A percentile compares a stretch with the other conserved stretches of the same genome.
phyloP scores from a whole-genome alignment of 164 flowering plant species.

The Stephania yunnanensis region DNA sequence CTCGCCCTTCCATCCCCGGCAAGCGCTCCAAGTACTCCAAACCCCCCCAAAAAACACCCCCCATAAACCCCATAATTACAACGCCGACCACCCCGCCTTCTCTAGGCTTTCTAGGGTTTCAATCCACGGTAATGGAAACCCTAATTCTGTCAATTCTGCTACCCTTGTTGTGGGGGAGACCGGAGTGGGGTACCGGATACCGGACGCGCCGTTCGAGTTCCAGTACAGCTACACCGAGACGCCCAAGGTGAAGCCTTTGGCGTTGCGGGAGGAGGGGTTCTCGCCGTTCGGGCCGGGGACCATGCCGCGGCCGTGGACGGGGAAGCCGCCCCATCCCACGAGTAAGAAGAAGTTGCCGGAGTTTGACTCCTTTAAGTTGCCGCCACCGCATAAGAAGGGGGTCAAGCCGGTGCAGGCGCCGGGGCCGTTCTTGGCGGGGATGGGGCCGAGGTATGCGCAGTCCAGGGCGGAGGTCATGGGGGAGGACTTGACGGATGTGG shows the following conservation, averaged over 20 bases:
- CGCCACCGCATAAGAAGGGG: constrained; percentile 75
- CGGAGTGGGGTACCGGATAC: constrained; percentile 55
- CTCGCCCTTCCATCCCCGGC: constrained; percentile 70
- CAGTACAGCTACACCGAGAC: constrained; percentile 30
- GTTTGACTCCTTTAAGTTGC: constrained; percentile 66
- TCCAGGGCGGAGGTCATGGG: constrained; percentile 79
- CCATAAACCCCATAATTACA: neutral
- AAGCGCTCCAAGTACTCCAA: constrained; percentile 67
- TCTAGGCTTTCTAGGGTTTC: neutral
- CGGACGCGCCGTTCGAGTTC: constrained; percentile 72
- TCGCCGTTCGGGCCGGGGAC: constrained; percentile 31
- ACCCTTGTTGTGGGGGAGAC: constrained; percentile 32
- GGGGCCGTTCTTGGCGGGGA: constrained; percentile 73
- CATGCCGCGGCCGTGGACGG: constrained; percentile 24
- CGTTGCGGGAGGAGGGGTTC: constrained; percentile 19
- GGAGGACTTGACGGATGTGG: constrained; percentile 67
- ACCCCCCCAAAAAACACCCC: neutral
- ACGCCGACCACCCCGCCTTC: constrained; percentile 22
- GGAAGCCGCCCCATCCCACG: constrained; percentile 26
- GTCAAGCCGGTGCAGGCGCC: constrained; percentile 88
- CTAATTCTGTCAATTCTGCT: too few relatives aligned
- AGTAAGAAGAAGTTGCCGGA: constrained; percentile 65
- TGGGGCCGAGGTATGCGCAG: constrained; percentile 58
- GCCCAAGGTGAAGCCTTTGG: constrained; percentile 22
- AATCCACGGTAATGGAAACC: neutral